These are phyloP conservation scores for Thermoascus crustaceus DNA, from an alignment of 2,329 filamentous ascomycete genomes.

Conservation along the genomic window DNA sequence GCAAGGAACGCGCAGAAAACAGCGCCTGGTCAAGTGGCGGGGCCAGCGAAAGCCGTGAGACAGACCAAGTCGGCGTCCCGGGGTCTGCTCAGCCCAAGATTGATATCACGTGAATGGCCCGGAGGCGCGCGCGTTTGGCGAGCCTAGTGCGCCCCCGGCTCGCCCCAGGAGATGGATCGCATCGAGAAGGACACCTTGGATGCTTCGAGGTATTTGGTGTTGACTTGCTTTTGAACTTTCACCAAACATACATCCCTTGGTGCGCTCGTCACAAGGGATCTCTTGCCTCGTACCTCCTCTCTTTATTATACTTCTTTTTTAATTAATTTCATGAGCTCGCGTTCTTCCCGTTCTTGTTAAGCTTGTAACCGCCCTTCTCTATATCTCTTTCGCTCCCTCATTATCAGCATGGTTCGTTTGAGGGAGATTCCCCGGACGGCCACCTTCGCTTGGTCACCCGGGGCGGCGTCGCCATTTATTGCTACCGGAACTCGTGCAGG, in stretches of 20 bases:
- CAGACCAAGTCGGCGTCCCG: too few species aligned
- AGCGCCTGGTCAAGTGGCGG: too few species aligned
- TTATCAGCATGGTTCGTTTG: constrained; percentile 74
- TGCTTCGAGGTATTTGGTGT: constrained; percentile 10
- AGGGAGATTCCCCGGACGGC: constrained; percentile 95
- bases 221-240: constrained; percentile 2
- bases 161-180: constrained; percentile 1
- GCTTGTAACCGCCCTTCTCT: too few species aligned
- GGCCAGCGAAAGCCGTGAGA: too few species aligned
- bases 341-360: constrained; percentile 10
- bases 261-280: not conserved
- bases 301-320: constrained; percentile 8
- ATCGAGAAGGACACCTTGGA: constrained; percentile 32
- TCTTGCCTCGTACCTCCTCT: constrained; percentile 3
- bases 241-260: not conserved
- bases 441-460: constrained; percentile 93
- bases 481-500: constrained; percentile 92
- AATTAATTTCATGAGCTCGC: constrained; percentile 6
- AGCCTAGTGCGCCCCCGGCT: constrained; percentile 6
- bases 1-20: too few species aligned
- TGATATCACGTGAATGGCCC: constrained; percentile 27
- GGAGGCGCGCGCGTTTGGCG: constrained; percentile 25
- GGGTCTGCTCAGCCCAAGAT: too few species aligned
- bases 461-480: constrained; percentile 67
- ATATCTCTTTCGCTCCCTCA: constrained; percentile 12